Base-by-base conservation (phyloP, 768 basidiomycete species). In the Boletus fagicola region DNA sequence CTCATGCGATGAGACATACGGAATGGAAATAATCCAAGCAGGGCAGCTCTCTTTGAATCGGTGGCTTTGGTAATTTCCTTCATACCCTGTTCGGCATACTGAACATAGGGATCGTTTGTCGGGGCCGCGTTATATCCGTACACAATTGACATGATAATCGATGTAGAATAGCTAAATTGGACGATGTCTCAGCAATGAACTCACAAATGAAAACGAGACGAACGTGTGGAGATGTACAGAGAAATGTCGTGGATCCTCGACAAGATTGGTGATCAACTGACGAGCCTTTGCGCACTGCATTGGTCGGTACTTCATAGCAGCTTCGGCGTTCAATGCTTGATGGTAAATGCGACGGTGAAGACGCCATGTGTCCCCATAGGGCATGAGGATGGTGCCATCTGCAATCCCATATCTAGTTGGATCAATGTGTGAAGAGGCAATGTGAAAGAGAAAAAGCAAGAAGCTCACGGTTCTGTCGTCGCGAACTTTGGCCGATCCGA, bases 331-430 rank as follows among this genome's bases (percentile, higher is more conserved):
- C 62, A 78, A 64, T 12, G 68, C 63, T 50, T 77, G 75, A 36
- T 77, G 76, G 36, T 67, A 66, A 30, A 69, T 61, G 39, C 69
- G 66, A 6, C 67, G 67, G 31, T 77, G 72, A 33, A 64, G 62
- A 28, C 76, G 71, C 78, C 78, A 79, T 20, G 62, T 65, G 9
- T 72, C 66, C 1, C 75, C 77, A 56, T 79, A 78, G 8, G 65
- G 66, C 66, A 75, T 69, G 18, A 76, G 57, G 26, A 65, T 57
- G 9, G 70, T 63, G 52, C 73, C 69, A 48, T 71, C 69, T 63
- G 69, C 71, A 65, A 77, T 26, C 64, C 76, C 72, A 59, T 73
- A 55, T 53, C 68, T 71, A 20, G 36, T 26, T 8, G 18, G 8
- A 26, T 43, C 26, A 40, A 30, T 51, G 18, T 39, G 18, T 51